A percentile compares a stretch with the other conserved stretches of the same genome.
Conservation (phyloP, 805 yeast species). For the Metschnikowia arizonensis region DNA sequence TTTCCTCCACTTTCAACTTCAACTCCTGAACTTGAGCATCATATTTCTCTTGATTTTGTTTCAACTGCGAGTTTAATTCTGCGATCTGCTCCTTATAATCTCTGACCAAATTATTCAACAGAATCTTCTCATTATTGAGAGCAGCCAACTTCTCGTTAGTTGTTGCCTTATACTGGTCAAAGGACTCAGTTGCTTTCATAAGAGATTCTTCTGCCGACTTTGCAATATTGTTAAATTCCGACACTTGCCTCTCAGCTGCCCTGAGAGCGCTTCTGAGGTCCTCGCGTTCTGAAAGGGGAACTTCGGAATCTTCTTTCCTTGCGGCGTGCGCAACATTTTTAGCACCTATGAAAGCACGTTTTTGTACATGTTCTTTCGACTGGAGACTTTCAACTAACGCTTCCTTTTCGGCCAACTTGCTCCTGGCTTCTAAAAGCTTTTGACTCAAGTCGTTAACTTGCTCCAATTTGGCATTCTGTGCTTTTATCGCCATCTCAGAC, state of each 20-base stretch:
- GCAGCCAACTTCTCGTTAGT: constrained; percentile 20
- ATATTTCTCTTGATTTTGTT: constrained; percentile 6
- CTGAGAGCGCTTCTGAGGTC: constrained; percentile 52
- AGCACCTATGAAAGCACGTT: background rate
- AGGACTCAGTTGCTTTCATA: constrained; percentile 48
- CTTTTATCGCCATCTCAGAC: constrained; percentile 49
- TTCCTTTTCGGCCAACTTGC: constrained; percentile 41
- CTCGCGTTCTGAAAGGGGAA: constrained; percentile 31
- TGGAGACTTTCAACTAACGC: constrained; percentile 35
- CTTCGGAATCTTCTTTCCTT: background rate
- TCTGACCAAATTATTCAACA: constrained; percentile 19
- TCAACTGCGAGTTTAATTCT: constrained; percentile 6
- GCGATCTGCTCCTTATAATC: constrained; percentile 9
- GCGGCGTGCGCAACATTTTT: background rate
- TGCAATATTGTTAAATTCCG: constrained; percentile 62
- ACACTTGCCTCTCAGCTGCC: constrained; percentile 52
- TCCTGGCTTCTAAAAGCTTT: constrained; percentile 41
- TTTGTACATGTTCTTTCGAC: background rate
- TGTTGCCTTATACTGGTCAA: constrained; percentile 37
- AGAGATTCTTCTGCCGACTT: constrained; percentile 65
- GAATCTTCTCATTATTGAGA: constrained; percentile 25
- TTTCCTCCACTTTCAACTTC: constrained; percentile 19
- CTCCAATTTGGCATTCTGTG: constrained; percentile 49
- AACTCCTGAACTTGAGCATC: constrained; percentile 17
- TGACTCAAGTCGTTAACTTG: constrained; percentile 53